Evolutionary conservation across 441 rosid genomes (phyloP).

Genomic region (Mallotus repandus): DNA sequence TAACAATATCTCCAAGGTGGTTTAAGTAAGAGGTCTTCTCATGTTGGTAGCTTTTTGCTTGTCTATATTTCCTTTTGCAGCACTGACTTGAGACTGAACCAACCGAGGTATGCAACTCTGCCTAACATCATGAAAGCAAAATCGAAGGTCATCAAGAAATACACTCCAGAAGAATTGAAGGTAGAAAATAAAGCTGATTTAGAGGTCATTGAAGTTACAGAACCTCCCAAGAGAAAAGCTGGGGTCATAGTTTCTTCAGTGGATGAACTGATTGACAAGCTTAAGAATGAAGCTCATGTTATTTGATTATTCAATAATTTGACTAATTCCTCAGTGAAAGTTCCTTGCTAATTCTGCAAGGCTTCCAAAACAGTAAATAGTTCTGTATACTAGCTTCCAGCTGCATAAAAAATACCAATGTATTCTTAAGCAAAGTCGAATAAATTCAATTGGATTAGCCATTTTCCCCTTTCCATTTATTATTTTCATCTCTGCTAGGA

Average conservation of each 20-base stretch:
- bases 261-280: conserved; percentile 79
- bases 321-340: background rate
- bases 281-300: conserved; percentile 72
- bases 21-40: background rate
- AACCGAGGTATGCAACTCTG: conserved; percentile 91
- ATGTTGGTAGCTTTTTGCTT: background rate
- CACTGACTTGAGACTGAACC: conserved; percentile 88
- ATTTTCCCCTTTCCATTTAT: background rate
- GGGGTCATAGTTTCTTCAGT: conserved; percentile 67
- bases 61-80: conserved; percentile 37
- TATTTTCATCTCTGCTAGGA: too few relatives aligned
- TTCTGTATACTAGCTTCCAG: background rate
- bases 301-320: conserved; percentile 32
- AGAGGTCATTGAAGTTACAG: conserved; percentile 67
- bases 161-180: conserved; percentile 60
- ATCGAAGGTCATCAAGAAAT: conserved; percentile 76
- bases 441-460: background rate
- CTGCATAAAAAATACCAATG: background rate
- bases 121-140: conserved; percentile 97
- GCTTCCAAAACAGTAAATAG: background rate
- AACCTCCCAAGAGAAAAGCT: conserved; percentile 80
- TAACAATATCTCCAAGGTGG: background rate
- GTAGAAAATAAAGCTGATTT: conserved; percentile 60
- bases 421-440: background rate
- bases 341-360: background rate